Percentiles rank a stretch among this genome's conserved stretches.
These are phyloP conservation scores for Podaxis mareebaensis DNA, from an alignment of 768 basidiomycete species.

Conservation along the genomic window DNA sequence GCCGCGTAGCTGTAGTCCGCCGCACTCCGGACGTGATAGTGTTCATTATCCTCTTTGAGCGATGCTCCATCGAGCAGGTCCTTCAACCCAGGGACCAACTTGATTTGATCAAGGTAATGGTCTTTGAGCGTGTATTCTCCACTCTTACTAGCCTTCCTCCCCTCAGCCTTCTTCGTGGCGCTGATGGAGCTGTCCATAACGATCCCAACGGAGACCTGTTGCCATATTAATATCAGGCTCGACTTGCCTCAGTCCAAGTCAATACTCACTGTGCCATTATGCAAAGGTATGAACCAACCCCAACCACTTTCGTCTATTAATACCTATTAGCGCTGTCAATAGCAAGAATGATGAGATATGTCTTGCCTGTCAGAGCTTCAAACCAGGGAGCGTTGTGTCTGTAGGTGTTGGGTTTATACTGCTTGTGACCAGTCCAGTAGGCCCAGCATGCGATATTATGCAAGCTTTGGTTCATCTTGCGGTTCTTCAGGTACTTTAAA, in stretches of 20 bases:
- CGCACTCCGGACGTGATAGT: slow-evolving; percentile 26
- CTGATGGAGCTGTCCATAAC: slow-evolving; percentile 44
- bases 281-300: slow-evolving; percentile 61
- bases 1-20: slow-evolving; percentile 39
- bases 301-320: slow-evolving; percentile 50
- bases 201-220: slow-evolving; percentile 48
- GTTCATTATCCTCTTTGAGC: slow-evolving; percentile 21
- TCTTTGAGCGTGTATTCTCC: slow-evolving; percentile 21
- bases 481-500: slow-evolving; percentile 30
- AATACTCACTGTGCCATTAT: slow-evolving; percentile 34
- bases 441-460: slow-evolving; percentile 37
- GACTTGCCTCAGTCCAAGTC: no score
- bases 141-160: slow-evolving; percentile 14
- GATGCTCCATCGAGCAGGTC: slow-evolving; percentile 28
- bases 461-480: slow-evolving; percentile 32
- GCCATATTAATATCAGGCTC: background rate
- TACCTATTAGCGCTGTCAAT: background rate
- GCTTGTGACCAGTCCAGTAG: slow-evolving; percentile 32
- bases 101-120: slow-evolving; percentile 31
- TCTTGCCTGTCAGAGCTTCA: slow-evolving; percentile 33
- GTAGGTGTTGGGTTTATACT: slow-evolving; percentile 30
- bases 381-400: slow-evolving; percentile 37
- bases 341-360: background rate
- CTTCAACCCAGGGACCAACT: slow-evolving; percentile 26
- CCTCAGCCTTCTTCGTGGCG: slow-evolving; percentile 27